These are phyloP conservation scores for Fusarium goolgardi DNA, from an alignment of 2,329 filamentous ascomycete species.

Conservation along the genomic window DNA sequence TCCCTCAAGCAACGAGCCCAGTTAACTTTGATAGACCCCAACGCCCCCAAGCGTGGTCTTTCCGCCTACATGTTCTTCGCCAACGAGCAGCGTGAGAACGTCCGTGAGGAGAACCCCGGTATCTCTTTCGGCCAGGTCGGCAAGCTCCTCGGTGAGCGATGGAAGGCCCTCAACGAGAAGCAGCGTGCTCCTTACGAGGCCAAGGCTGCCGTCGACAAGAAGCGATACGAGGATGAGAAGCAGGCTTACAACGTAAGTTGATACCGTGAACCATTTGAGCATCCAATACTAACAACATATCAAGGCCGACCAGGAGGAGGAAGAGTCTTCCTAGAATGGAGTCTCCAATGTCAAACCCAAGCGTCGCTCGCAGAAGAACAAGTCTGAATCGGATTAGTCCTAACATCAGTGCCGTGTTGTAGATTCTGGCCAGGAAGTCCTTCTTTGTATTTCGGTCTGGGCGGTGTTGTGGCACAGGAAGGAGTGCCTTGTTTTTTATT, in stretches of 20 bases:
- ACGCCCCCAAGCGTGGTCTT: constrained; percentile 98
- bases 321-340: constrained; percentile 60
- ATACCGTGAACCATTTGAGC: constrained; percentile 12
- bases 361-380: constrained; percentile 24
- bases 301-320: constrained; percentile 70
- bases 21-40: constrained; percentile 74
- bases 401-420: constrained; percentile 21
- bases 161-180: constrained; percentile 96
- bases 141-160: constrained; percentile 97
- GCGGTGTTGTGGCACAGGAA: constrained; percentile 57
- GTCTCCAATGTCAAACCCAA: constrained; percentile 20
- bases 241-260: constrained; percentile 84
- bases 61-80: constrained; percentile 99
- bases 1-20: not conserved
- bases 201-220: constrained; percentile 97
- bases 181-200: constrained; percentile 94
- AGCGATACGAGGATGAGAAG: constrained; percentile 99
- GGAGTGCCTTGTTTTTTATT: constrained; percentile 55
- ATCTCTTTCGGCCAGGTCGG: constrained; percentile 99
- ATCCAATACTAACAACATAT: constrained; percentile 45
- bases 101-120: constrained; percentile 97
- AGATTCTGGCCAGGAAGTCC: constrained; percentile 35
- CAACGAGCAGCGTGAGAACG: constrained; percentile 98
- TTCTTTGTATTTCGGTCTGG: constrained; percentile 54
- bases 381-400: constrained; percentile 22